Conservation (phyloP, 768 basidiomycete genomes). For the Trametes cingulata region DNA sequence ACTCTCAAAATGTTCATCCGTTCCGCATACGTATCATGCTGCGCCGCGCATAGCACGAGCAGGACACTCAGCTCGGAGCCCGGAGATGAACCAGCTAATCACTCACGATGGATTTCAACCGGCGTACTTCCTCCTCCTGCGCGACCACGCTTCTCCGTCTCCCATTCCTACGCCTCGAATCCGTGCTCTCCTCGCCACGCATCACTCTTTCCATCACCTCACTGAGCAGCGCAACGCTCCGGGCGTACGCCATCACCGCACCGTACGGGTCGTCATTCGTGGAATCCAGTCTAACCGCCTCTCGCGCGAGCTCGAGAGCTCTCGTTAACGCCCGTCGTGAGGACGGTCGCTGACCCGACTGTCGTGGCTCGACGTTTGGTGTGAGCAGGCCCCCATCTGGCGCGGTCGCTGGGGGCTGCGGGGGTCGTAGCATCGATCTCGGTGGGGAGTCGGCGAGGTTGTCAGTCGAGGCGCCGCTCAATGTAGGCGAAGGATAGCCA, state of each 20-base stretch:
- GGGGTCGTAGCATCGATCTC: conserved; percentile 45
- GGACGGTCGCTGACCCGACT: conserved; percentile 61
- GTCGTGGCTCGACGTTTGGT: conserved; percentile 38
- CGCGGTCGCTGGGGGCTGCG: conserved; percentile 26
- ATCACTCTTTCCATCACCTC: conserved; percentile 93
- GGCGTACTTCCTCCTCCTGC: conserved; percentile 85
- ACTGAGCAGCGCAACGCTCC: conserved; percentile 81
- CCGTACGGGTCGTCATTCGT: conserved; percentile 87
- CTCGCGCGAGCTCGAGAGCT: conserved; percentile 84
- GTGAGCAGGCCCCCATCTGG: conserved; percentile 47
- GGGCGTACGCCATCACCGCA: conserved; percentile 86
- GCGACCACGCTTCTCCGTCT: conserved; percentile 82
- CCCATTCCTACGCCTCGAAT: conserved; percentile 56
- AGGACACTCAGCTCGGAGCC: background rate
- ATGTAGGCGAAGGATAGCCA: conserved; percentile 28
- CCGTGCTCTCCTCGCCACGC: conserved; percentile 79
- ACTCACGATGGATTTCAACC: conserved; percentile 87
- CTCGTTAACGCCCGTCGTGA: conserved; percentile 84
- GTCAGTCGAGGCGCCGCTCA: conserved; percentile 39
- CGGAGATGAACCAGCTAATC: background rate
- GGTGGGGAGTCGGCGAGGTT: conserved; percentile 61
- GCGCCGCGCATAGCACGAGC: conserved; percentile 5
- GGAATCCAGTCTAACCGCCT: conserved; percentile 86
- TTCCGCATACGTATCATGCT: conserved; percentile 96
- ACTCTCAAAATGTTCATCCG: conserved; percentile 90